Percentiles rank a stretch among this genome's conserved stretches.
These are phyloP conservation scores for Leucocoprinus leucothites DNA, from an alignment of 768 basidiomycete species.

Conservation along the genomic window DNA sequence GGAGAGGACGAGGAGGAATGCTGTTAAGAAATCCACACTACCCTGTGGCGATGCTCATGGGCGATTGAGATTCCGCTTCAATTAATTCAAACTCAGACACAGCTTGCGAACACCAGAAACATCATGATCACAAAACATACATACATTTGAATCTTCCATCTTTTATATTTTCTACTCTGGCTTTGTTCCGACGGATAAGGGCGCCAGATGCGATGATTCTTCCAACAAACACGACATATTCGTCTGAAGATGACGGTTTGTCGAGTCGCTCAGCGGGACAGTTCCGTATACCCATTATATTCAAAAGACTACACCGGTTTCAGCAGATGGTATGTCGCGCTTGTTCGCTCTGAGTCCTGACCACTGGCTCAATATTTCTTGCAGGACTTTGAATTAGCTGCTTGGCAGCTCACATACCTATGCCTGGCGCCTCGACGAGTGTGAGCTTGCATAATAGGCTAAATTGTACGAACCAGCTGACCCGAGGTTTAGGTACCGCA, in stretches of 20 bases:
- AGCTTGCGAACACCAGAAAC: not conserved
- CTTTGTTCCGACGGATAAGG: conserved; percentile 33
- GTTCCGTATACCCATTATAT: conserved; percentile 63
- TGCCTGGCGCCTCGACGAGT: conserved; percentile 92
- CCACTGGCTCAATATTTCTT: not conserved
- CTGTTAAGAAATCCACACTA: not conserved
- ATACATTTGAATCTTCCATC: not conserved
- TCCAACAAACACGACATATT: conserved; percentile 35
- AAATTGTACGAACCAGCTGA: not conserved
- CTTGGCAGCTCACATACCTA: conserved; percentile 93
- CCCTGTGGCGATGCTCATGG: conserved; percentile 7
- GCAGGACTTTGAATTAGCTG: conserved; percentile 95
- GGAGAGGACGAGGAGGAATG: conserved; percentile 14
- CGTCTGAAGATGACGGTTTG: conserved; percentile 36
- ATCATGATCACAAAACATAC: conserved; percentile 5
- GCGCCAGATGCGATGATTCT: conserved; percentile 36
- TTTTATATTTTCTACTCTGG: conserved; percentile 27
- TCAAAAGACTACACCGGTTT: conserved; percentile 75
- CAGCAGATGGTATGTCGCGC: conserved; percentile 73
- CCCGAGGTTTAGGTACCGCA: conserved; percentile 66
- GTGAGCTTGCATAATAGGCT: conserved; percentile 41
- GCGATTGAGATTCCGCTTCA: conserved; percentile 22
- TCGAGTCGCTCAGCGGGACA: conserved; percentile 6
- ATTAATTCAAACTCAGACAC: conserved; percentile 19
- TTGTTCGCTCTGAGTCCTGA: not conserved